Percentiles rank a stretch among this genome's conserved stretches.
Conservation (phyloP, 352 stramenopile genomes). For the Proteromonas lacertae region DNA sequence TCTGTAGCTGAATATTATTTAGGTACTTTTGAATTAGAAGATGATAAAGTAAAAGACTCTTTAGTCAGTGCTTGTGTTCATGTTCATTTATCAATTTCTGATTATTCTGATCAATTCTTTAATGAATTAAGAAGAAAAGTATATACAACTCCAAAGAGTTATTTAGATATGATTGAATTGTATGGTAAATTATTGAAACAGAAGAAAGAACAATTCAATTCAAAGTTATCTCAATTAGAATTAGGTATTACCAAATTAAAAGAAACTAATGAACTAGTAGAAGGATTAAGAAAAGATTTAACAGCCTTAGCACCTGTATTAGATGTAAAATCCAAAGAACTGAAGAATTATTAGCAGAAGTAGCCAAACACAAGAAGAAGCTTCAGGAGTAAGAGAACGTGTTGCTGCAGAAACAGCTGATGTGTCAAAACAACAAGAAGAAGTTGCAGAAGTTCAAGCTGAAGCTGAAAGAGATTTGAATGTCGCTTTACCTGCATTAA, state of each 20-base stretch:
- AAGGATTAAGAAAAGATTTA: slow-evolving; percentile 50
- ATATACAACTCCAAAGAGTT: slow-evolving; percentile 59
- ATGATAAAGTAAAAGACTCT: slow-evolving; percentile 46
- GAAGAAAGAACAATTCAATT: too few relatives aligned
- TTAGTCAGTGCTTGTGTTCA: slow-evolving; percentile 60
- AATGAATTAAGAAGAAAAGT: slow-evolving; percentile 32
- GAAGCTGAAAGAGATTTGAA: slow-evolving; percentile 63
- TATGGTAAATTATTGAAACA: slow-evolving; percentile 45
- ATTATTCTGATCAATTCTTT: slow-evolving; percentile 27
- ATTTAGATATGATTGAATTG: slow-evolving; percentile 54
- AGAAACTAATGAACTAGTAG: slow-evolving; percentile 64
- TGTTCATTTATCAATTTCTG: slow-evolving; percentile 42
- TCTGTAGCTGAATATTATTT: slow-evolving; percentile 42
- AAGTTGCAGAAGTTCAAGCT: slow-evolving; percentile 44
- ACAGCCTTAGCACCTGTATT: slow-evolving; percentile 55
- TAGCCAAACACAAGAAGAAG: slow-evolving; percentile 59
- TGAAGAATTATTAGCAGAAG: slow-evolving; percentile 48
- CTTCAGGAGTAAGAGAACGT: slow-evolving; percentile 31
- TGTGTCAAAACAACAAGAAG: slow-evolving; percentile 46
- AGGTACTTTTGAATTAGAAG: slow-evolving; percentile 34
- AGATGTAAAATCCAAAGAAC: slow-evolving; percentile 46
- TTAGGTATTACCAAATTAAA: slow-evolving; percentile 59
- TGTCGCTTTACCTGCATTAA: slow-evolving; percentile 48
- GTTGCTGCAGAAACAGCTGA: slow-evolving; percentile 50
- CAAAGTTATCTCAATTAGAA: slow-evolving; percentile 38